Evolutionary conservation across 805 yeast genomes (phyloP), one percentile per base, ranked within the genome.

Genomic region (Jamesozyma gamospora): DNA sequence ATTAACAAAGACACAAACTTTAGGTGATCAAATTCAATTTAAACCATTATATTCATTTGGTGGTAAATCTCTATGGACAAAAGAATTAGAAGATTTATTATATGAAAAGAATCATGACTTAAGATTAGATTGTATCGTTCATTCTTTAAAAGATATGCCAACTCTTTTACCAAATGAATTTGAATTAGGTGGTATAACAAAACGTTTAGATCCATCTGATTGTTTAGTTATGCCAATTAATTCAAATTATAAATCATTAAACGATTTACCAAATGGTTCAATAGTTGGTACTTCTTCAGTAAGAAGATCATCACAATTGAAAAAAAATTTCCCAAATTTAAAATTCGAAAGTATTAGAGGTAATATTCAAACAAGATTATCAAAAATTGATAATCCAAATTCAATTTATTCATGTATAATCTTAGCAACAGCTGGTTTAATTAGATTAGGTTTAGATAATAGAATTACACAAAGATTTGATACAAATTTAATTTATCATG

Each of bases 31-130:
- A 55, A 79, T 82, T 25, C 92, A 78, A 56, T 74, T 71, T 55
- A 79, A 77, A 56, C 96, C 98, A 7, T 68, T 92, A 36, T 92
- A 90, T 61, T 75, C 95, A 4, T 92, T 92, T 63, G 97, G 96
- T 32, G 98, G 98, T 19, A 92, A 92, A 60, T 77, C 96, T 0
- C 62, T 92, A 18, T 92, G 98, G 98, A 92, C 98, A 3, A 83
- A 84, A 56, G 98, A 92, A 62, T 69, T 92, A 41, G 98, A 92
- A 63, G 79, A 78, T 18, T 65, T 87, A 36, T 65, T 90, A 30
- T 70, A 82, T 47, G 67, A 72, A 34, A 70, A 77, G 19, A 88
- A 81, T 24, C 69, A 65, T 15, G 77, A 69, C 49, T 79, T 82
- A 39, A 70, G 77, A 62, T 68, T 90, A 36, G 96, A 92, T 58